Base-by-base conservation (phyloP, 805 yeast genomes). In the Cyberlindnera galapagoensis region DNA sequence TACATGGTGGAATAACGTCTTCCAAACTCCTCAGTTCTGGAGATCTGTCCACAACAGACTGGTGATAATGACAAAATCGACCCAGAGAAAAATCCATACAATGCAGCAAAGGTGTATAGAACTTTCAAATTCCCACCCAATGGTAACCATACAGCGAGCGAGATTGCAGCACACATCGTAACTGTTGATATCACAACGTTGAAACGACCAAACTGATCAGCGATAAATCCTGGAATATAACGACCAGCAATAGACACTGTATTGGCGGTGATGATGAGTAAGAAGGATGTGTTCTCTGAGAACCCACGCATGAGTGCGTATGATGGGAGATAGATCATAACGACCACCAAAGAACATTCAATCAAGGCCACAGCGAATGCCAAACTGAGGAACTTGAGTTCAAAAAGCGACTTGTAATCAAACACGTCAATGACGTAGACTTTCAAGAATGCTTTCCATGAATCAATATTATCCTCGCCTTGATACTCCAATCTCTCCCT, bases 41-140 rank as follows among this genome's bases (percentile, higher is more conserved):
- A 69, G 24, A 76, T 72, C 35, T 74, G 75, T 1, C 76, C 78
- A 39, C 75, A 62, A 40, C 79, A 71, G 4, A 73, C 76, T 4
- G 81, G 80, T 18, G 72, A 62, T 30, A 74, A 51, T 3, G 78
- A 66, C 37, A 74, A 61, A 3, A 72, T 68, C 4, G 78, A 65
- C 8, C 77, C 73, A 9, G 76, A 65, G 40, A 65, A 62, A 28
- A 74, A 60, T 2, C 81, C 81, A 47, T 66, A 73, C 5, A 68
- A 35, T 0, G 58, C 62, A 6, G 74, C 59, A 39, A 74, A 73
- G 1, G 58, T 66, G 38, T 57, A 67, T 40, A 56, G 55, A 10
- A 46, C 62, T 14, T 34, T 57, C 23, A 48, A 44, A 36, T 41
- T 57, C 20, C 33, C 60, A 26, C 60, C 71, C 37, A 51, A 61